These are phyloP conservation scores for Atalantia buxifolia DNA, from an alignment of 345 rosid genomes.

Conservation along the genomic window DNA sequence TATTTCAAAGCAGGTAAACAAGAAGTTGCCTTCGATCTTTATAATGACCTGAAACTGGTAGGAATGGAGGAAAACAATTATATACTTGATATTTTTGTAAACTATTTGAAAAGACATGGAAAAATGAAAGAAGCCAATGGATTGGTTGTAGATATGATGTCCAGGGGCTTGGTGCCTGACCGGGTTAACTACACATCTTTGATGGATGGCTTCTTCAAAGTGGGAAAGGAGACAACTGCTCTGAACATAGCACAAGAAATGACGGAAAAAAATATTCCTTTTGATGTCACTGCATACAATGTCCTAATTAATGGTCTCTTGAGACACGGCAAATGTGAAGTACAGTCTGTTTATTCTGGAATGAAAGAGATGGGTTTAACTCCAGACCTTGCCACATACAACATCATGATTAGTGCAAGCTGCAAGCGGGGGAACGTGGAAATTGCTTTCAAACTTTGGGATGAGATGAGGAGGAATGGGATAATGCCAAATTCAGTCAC, in stretches of 20 bases:
- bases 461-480: constrained; percentile 55
- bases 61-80: constrained; percentile 61
- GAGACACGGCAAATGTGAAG: constrained; percentile 53
- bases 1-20: constrained; percentile 60
- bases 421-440: constrained; percentile 55
- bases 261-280: constrained; percentile 51
- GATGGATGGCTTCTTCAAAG: constrained; percentile 85
- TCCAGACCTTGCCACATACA: constrained; percentile 69
- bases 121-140: constrained; percentile 52
- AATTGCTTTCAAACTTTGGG: constrained; percentile 54
- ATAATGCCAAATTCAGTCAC: constrained; percentile 63
- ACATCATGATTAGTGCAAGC: constrained; percentile 66
- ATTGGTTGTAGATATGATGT: constrained; percentile 45
- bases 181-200: constrained; percentile 79
- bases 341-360: constrained; percentile 47
- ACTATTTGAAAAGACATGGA: constrained; percentile 58
- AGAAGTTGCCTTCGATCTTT: constrained; percentile 53
- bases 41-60: constrained; percentile 53
- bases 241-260: constrained; percentile 65
- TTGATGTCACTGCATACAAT: constrained; percentile 80
- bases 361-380: constrained; percentile 68
- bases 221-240: constrained; percentile 66
- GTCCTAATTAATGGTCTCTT: constrained; percentile 69
- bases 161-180: constrained; percentile 60
- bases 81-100: constrained; percentile 63